phyloP scores from a whole-genome alignment of 805 yeast species.

The Kazachstania taianensis region DNA sequence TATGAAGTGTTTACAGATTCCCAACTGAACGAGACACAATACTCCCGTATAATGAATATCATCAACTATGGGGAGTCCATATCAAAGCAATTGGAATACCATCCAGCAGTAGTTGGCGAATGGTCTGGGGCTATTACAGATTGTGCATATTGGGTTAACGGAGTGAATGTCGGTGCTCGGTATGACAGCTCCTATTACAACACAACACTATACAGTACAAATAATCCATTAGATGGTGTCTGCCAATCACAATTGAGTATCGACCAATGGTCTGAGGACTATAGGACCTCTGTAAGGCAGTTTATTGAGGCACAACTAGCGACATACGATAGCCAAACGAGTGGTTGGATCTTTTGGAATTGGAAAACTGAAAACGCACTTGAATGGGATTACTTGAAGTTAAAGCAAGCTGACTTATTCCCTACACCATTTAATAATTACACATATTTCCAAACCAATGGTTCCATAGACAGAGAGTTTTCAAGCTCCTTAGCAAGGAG shows the following conservation, averaged over 20 bases:
- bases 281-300: conserved; percentile 38
- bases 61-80: conserved; percentile 28
- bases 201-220: conserved; percentile 11
- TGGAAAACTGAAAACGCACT: conserved; percentile 55
- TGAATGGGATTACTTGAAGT: conserved; percentile 55
- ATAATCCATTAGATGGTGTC: conserved; percentile 26
- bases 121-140: conserved; percentile 67
- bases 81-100: conserved; percentile 26
- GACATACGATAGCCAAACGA: conserved; percentile 35
- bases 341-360: conserved; percentile 66
- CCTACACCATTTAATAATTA: conserved; percentile 52
- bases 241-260: conserved; percentile 34
- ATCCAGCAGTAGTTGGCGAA: conserved; percentile 54
- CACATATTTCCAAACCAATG: conserved; percentile 34
- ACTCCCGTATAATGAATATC: conserved; percentile 25
- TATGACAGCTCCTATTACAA: conserved; percentile 40
- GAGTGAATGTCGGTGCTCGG: conserved; percentile 58
- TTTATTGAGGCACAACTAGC: conserved; percentile 54
- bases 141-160: conserved; percentile 61
- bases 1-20: conserved; percentile 73
- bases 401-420: conserved; percentile 42
- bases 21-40: conserved; percentile 40
- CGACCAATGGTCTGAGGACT: conserved; percentile 34
- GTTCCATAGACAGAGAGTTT: conserved; percentile 9
- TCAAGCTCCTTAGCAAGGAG: conserved; percentile 11